A percentile compares a stretch with the other conserved stretches of the same genome.
Evolutionary conservation across 2,329 filamentous ascomycete species (phyloP).

Genomic region (Clarireedia hainanense): DNA sequence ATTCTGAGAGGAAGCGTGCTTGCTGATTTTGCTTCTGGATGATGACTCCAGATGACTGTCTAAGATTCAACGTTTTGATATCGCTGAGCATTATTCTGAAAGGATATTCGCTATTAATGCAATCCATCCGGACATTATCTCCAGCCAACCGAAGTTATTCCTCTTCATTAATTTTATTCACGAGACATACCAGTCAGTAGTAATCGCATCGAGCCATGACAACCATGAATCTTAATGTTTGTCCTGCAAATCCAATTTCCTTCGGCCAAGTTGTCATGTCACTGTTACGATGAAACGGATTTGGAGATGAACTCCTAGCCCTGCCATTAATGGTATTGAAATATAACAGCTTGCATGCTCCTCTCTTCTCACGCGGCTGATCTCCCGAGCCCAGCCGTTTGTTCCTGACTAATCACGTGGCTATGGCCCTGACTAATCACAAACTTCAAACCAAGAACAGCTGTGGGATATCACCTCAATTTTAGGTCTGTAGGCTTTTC

Average conservation of each 20-base stretch:
- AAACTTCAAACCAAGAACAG: not conserved
- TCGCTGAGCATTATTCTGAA: not conserved
- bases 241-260: slow-evolving; percentile 4
- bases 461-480: not conserved
- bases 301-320: no score
- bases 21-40: no score
- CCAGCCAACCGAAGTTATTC: not conserved
- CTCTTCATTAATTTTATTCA: not conserved
- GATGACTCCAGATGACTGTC: no score
- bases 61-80: not conserved
- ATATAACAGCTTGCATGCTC: not conserved
- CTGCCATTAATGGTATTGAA: not conserved
- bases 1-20: no score
- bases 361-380: no score
- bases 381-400: no score
- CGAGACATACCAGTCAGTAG: not conserved
- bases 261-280: not conserved
- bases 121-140: not conserved
- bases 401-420: no score
- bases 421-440: not conserved
- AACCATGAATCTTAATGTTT: not conserved
- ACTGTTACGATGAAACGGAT: not conserved
- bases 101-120: not conserved
- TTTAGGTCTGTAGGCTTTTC: not conserved
- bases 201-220: not conserved